Conservation (phyloP, 805 yeast genomes). For the Sugiyamaella qingdaonensis region DNA sequence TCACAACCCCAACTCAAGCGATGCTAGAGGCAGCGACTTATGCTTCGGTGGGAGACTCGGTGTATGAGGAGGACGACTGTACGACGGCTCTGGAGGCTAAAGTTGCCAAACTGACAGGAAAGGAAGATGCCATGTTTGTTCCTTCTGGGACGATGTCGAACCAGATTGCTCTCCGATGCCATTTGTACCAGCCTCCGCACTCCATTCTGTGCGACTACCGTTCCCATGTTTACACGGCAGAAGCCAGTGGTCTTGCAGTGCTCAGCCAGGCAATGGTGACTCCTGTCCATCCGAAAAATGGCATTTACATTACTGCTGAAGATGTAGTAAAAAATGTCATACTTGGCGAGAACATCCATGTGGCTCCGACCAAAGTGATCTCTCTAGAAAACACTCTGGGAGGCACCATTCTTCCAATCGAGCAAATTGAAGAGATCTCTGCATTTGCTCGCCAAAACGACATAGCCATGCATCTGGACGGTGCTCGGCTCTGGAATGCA, state of each 20-base stretch:
- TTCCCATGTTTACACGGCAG: conserved; percentile 76
- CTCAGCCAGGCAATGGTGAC: conserved; percentile 89
- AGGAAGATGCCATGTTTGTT: conserved; percentile 76
- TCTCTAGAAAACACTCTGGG: conserved; percentile 86
- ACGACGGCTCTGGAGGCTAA: conserved; percentile 60
- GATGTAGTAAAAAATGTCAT: conserved; percentile 64
- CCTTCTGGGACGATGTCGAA: conserved; percentile 89
- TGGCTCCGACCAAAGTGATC: conserved; percentile 81
- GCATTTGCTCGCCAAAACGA: conserved; percentile 60
- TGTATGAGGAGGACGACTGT: conserved; percentile 77
- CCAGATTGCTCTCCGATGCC: conserved; percentile 77
- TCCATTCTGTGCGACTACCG: conserved; percentile 82
- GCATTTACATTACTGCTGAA: conserved; percentile 70
- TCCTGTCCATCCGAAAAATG: conserved; percentile 76
- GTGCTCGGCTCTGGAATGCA: conserved; percentile 97
- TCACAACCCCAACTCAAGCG: conserved; percentile 76
- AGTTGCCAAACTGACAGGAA: conserved; percentile 68
- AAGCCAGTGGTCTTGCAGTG: conserved; percentile 89
- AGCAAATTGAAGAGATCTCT: conserved; percentile 68
- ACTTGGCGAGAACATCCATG: conserved; percentile 79
- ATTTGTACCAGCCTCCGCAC: conserved; percentile 76
- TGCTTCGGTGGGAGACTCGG: conserved; percentile 78
- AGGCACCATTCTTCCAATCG: conserved; percentile 76
- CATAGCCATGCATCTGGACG: conserved; percentile 76
- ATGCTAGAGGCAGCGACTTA: conserved; percentile 60